A percentile compares a stretch with the other conserved stretches of the same genome.
These are phyloP conservation scores for Monosporascus sp. DNA, from an alignment of 2,329 filamentous ascomycete genomes.

Conservation along the genomic window DNA sequence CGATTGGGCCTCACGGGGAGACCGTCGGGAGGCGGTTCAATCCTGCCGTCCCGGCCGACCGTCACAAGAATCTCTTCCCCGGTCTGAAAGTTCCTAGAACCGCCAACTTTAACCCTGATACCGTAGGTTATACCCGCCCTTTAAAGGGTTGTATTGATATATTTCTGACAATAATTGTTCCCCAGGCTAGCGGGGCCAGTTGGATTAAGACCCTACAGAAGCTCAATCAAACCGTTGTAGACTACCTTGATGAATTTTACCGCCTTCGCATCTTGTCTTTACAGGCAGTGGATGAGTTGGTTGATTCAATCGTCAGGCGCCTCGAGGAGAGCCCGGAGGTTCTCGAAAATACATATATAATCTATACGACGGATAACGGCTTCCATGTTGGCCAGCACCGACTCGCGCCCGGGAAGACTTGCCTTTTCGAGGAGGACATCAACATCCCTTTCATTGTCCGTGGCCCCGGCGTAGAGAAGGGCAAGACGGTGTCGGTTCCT, in stretches of 20 bases:
- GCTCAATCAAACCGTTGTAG: slow-evolving; percentile 40
- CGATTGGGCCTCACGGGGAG: slow-evolving; percentile 61
- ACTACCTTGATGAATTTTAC: slow-evolving; percentile 49
- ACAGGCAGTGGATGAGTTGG: slow-evolving; percentile 50
- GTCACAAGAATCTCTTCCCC: slow-evolving; percentile 57
- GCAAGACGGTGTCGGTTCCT: slow-evolving; percentile 26
- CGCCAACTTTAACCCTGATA: slow-evolving; percentile 59
- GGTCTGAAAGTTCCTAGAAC: slow-evolving; percentile 54
- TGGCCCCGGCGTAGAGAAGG: slow-evolving; percentile 35
- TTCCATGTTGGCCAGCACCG: slow-evolving; percentile 44
- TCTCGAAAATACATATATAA: slow-evolving; percentile 29
- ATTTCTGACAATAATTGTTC: too few relatives aligned
- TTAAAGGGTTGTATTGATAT: too few relatives aligned
- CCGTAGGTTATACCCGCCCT: slow-evolving; percentile 29
- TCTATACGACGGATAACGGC: slow-evolving; percentile 44
- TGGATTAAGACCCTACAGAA: slow-evolving; percentile 39
- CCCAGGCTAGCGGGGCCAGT: slow-evolving; percentile 23
- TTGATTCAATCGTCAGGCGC: slow-evolving; percentile 37
- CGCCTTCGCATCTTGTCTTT: slow-evolving; percentile 42
- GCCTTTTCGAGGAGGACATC: slow-evolving; percentile 42
- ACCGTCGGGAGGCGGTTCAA: slow-evolving; percentile 20
- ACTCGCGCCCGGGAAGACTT: slow-evolving; percentile 39
- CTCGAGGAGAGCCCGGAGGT: slow-evolving; percentile 31
- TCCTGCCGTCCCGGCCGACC: slow-evolving; percentile 49
- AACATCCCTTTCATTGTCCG: slow-evolving; percentile 40